Conservation (phyloP, 208 protist genomes). For the Plasmodiophora brassicae region DNA sequence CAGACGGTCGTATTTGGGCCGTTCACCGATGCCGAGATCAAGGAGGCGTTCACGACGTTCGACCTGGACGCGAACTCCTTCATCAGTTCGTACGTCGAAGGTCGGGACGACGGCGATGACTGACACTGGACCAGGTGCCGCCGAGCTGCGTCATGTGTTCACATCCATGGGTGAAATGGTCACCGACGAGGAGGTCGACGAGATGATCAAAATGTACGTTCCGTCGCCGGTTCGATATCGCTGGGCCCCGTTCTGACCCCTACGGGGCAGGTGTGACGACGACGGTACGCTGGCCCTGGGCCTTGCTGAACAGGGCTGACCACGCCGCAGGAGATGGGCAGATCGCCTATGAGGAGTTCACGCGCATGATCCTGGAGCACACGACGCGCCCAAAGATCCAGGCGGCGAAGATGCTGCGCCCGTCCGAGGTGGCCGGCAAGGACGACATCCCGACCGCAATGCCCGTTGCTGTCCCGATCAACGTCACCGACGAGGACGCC, state of each 20-base stretch:
- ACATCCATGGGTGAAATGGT: constrained; percentile 7
- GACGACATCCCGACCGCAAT: too few relatives aligned
- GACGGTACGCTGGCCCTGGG: not conserved
- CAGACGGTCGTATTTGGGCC: too few relatives aligned
- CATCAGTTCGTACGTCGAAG: not conserved
- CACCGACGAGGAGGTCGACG: constrained; percentile 23
- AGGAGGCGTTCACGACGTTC: constrained; percentile 21
- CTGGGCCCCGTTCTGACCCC: too few relatives aligned
- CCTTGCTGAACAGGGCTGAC: not conserved
- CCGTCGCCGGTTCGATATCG: not conserved
- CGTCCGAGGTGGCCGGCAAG: not conserved
- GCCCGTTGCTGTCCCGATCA: too few relatives aligned
- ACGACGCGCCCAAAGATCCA: constrained; percentile 2
- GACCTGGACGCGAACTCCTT: constrained; percentile 22
- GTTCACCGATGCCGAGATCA: constrained; percentile 21
- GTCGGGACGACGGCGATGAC: not conserved
- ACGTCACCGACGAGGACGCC: too few relatives aligned
- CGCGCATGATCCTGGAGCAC: not conserved
- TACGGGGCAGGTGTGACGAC: not conserved
- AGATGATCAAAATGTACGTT: constrained; percentile 15
- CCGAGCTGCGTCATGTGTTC: constrained; percentile 17
- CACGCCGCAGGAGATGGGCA: not conserved
- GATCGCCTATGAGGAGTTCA: not conserved
- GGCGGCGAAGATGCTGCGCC: not conserved
- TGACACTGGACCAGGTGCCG: not conserved